phyloP scores from a whole-genome alignment of 1,284 basidiomycete species.

The Ceratobasidium sp. region DNA sequence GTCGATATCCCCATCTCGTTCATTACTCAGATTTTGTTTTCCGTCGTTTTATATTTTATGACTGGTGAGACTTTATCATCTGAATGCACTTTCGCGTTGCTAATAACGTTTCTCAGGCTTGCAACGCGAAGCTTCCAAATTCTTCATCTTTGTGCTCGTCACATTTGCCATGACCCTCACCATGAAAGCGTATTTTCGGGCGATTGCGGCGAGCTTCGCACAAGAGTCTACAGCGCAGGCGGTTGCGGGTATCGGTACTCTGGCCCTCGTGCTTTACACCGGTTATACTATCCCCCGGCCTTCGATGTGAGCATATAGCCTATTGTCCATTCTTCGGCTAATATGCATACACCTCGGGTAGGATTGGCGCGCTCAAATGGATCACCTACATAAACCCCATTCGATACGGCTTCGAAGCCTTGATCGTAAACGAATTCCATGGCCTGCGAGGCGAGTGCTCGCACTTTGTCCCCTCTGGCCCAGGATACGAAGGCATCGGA shows the following conservation, averaged over 20 bases:
- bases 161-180: constrained; percentile 70
- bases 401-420: constrained; percentile 66
- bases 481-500: constrained; percentile 68
- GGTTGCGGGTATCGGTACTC: constrained; percentile 68
- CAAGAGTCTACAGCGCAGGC: constrained; percentile 70
- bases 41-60: constrained; percentile 75
- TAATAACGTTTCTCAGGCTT: constrained; percentile 48
- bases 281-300: constrained; percentile 79
- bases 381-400: constrained; percentile 59
- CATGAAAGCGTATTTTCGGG: constrained; percentile 74
- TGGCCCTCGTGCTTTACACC: constrained; percentile 72
- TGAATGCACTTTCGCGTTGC: background rate
- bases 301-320: constrained; percentile 16
- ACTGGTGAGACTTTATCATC: constrained; percentile 57
- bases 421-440: constrained; percentile 71
- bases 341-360: background rate
- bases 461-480: constrained; percentile 62
- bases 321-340: background rate
- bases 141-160: constrained; percentile 76
- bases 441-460: constrained; percentile 61
- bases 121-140: constrained; percentile 61
- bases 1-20: constrained; percentile 78
- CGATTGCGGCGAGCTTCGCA: constrained; percentile 68
- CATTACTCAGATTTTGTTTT: constrained; percentile 65
- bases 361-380: constrained; percentile 44